Evolutionary conservation across 495 filamentous ascomycete species (phyloP).

Genomic region (Xylaria telfairii): DNA sequence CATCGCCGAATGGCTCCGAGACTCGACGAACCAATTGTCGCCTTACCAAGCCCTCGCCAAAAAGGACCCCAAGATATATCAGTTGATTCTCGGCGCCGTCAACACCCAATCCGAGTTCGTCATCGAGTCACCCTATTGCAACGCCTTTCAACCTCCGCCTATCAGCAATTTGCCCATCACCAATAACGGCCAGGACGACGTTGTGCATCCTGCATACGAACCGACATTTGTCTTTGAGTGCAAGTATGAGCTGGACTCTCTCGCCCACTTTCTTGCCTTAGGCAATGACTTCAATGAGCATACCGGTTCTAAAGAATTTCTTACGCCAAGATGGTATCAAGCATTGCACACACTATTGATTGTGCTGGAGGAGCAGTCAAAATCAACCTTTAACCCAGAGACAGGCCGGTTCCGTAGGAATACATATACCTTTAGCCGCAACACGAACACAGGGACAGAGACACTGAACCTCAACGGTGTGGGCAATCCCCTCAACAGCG

Average conservation of each 20-base stretch:
- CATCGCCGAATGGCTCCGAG: slow-evolving; percentile 95
- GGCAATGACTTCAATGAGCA: slow-evolving; percentile 84
- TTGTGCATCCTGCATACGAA: slow-evolving; percentile 86
- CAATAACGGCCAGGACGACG: slow-evolving; percentile 78
- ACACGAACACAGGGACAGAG: slow-evolving; percentile 84
- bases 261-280: slow-evolving; percentile 88
- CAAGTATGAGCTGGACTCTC: slow-evolving; percentile 97
- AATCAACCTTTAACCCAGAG: slow-evolving; percentile 75
- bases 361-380: slow-evolving; percentile 78
- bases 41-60: slow-evolving; percentile 87
- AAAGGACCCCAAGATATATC: slow-evolving; percentile 75
- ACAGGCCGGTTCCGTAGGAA: slow-evolving; percentile 69
- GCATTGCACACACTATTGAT: slow-evolving; percentile 76
- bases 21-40: slow-evolving; percentile 93
- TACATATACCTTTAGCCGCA: slow-evolving; percentile 84
- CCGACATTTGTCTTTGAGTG: slow-evolving; percentile 90
- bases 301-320: slow-evolving; percentile 76
- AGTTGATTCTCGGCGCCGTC: slow-evolving; percentile 90
- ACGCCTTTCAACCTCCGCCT: slow-evolving; percentile 94
- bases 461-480: slow-evolving; percentile 81
- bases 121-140: slow-evolving; percentile 94
- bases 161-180: slow-evolving; percentile 73
- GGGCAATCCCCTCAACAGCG: slow-evolving; percentile 88
- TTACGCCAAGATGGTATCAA: slow-evolving; percentile 78
- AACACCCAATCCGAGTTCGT: slow-evolving; percentile 96